phyloP scores from a whole-genome alignment of 2,329 filamentous ascomycete genomes.

The Aspergillus bombycis region DNA sequence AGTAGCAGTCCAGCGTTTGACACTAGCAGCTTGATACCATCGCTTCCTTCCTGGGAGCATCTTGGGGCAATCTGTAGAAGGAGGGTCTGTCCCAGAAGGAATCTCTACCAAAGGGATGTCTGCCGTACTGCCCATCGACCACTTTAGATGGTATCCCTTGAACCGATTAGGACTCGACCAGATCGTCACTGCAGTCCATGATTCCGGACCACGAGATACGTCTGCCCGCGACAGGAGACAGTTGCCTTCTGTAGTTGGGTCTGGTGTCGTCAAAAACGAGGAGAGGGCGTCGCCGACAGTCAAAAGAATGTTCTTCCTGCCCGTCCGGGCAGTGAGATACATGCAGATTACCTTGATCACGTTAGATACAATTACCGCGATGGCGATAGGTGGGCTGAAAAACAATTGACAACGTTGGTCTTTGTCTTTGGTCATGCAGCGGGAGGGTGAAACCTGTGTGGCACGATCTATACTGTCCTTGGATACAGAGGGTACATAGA shows the following conservation, averaged over 20 bases:
- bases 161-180: not conserved
- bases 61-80: not conserved
- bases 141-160: not conserved
- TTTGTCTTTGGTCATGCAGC: slow-evolving; percentile 9
- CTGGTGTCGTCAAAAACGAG: slow-evolving; percentile 23
- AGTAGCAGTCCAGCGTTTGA: not conserved
- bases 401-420: slow-evolving; percentile 13
- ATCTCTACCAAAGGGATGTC: too few species aligned
- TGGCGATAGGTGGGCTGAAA: slow-evolving; percentile 11
- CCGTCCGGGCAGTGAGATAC: slow-evolving; percentile 3
- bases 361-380: slow-evolving; percentile 10
- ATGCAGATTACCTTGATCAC: slow-evolving; percentile 13
- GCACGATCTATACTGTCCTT: not conserved
- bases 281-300: slow-evolving; percentile 30
- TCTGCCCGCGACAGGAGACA: slow-evolving; percentile 8
- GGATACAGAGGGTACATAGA: not conserved
- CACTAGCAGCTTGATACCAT: slow-evolving; percentile 13
- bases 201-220: not conserved
- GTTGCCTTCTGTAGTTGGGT: slow-evolving; percentile 4
- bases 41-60: not conserved
- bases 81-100: not conserved
- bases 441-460: not conserved
- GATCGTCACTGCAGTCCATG: not conserved
- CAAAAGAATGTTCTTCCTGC: slow-evolving; percentile 13
- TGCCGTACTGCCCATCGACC: not conserved